Base-by-base conservation (phyloP, 768 basidiomycete genomes). In the Exidia glandulosa region DNA sequence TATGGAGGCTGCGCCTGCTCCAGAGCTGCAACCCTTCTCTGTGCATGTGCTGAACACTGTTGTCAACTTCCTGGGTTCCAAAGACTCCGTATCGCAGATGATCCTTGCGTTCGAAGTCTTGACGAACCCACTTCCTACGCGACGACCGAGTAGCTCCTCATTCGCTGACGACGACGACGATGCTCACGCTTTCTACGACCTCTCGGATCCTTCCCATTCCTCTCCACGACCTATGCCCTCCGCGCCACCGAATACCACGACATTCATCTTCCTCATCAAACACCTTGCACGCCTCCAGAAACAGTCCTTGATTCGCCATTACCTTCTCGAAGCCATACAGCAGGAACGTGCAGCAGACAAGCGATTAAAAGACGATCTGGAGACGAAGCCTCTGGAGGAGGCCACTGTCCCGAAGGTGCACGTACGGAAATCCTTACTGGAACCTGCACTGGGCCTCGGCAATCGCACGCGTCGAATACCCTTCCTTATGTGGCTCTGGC, bases 41-140 rank as follows among this genome's bases (percentile, higher is more conserved):
- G 84, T 82, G 6, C 69, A 80, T 23, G 81, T 86, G 1, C 80
- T 93, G 41, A 89, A 90, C 70, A 86, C 84, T 19, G 81, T 82
- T 52, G 72, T 93, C 63, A 86, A 89, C 60, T 77, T 84, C 65
- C 78, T 90, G 9, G 88, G 88, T 14, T 77, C 78, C 9, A 66
- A 77, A 19, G 79, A 81, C 13, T 72, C 84, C 58, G 70, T 87
- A 37, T 82, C 86, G 3, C 83, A 81, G 64, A 78, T 92, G 67
- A 79, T 91, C 4, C 81, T 83, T 66, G 78, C 85, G 1, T 92
- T 90, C 66, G 90, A 91, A 64, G 83, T 87, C 31, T 81, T 90
- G 60, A 88, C 89, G 0, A 78, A 83, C 55, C 87, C 87, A 16
- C 75, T 90, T 31, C 12, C 70, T 73, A 61, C 75, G 78, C 47